These are phyloP conservation scores for Saxophila tyrrhenica DNA, from an alignment of 495 filamentous ascomycete genomes.

Conservation along the genomic window DNA sequence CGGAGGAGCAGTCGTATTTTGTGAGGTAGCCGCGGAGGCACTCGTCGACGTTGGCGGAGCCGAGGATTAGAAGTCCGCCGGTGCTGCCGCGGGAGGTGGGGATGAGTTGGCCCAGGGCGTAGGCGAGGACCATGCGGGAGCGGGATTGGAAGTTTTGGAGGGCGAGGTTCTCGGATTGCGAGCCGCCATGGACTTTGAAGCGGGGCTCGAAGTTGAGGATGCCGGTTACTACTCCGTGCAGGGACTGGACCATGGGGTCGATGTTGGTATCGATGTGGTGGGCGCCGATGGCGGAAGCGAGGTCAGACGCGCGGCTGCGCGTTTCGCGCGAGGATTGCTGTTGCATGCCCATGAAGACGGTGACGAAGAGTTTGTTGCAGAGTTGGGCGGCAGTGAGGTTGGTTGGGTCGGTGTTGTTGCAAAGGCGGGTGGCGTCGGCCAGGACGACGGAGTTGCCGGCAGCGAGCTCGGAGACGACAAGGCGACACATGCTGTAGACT, in stretches of 20 bases:
- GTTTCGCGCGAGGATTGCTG: constrained; percentile 63
- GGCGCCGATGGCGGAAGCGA: constrained; percentile 57
- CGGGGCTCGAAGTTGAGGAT: constrained; percentile 46
- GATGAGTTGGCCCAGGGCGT: constrained; percentile 59
- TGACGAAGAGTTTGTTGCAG: constrained; percentile 51
- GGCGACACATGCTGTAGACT: constrained; percentile 66
- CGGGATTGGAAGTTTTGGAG: constrained; percentile 79
- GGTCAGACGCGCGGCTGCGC: constrained; percentile 52
- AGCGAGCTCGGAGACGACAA: constrained; percentile 55
- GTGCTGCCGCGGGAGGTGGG: constrained; percentile 44
- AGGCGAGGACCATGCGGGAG: constrained; percentile 68
- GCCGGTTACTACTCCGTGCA: constrained; percentile 42
- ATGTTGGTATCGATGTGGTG: constrained; percentile 72
- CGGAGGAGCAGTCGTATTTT: constrained; percentile 52
- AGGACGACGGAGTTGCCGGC: constrained; percentile 59
- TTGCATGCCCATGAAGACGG: constrained; percentile 71
- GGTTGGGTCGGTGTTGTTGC: constrained; percentile 43
- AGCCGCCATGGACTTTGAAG: constrained; percentile 62
- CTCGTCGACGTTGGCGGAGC: constrained; percentile 47
- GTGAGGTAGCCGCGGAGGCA: constrained; percentile 57
- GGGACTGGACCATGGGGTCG: constrained; percentile 49
- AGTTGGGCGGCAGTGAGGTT: constrained; percentile 30
- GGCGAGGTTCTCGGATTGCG: constrained; percentile 49
- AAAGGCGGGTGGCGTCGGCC: constrained; percentile 53
- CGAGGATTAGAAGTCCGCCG: constrained; percentile 54